Percentiles rank a stretch among this genome's conserved stretches.
phyloP scores from a whole-genome alignment of 768 basidiomycete species.

The Boletus speciosus region DNA sequence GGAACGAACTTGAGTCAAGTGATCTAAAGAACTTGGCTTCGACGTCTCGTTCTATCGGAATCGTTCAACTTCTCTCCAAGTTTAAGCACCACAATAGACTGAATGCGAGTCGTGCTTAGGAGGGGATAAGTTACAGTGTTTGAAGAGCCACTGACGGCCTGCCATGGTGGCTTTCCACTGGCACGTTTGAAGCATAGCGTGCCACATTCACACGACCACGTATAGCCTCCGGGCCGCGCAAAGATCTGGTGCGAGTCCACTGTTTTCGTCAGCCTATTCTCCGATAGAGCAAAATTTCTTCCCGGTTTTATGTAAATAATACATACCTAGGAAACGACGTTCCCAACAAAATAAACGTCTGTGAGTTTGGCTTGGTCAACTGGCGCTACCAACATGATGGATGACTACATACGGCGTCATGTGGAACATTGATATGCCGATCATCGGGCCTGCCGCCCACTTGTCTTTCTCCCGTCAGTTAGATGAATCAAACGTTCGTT shows the following conservation, averaged over 20 bases:
- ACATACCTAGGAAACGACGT: too few species aligned
- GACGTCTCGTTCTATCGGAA: neutral
- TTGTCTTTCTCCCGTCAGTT: neutral
- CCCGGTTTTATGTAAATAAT: neutral
- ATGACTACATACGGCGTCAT: too few species aligned
- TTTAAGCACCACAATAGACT: neutral
- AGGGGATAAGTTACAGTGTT: neutral
- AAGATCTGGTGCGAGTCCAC: neutral
- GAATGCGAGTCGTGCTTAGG: neutral
- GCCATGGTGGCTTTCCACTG: too few species aligned
- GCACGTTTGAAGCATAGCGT: too few species aligned
- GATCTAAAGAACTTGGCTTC: neutral
- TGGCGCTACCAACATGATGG: too few species aligned
- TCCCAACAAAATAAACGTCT: too few species aligned
- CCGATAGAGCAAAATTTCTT: neutral
- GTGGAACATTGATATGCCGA: neutral
- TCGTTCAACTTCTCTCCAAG: too few species aligned
- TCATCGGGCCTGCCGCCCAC: neutral
- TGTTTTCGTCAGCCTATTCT: neutral
- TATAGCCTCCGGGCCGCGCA: too few species aligned
- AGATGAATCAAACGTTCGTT: neutral
- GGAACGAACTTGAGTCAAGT: neutral
- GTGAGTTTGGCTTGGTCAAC: too few species aligned
- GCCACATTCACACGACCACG: too few species aligned
- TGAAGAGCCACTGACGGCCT: too few species aligned